Evolutionary conservation across 306 rosid species (phyloP), one percentile per base, ranked within the genome.

Genomic region (Vigna mungo): DNA sequence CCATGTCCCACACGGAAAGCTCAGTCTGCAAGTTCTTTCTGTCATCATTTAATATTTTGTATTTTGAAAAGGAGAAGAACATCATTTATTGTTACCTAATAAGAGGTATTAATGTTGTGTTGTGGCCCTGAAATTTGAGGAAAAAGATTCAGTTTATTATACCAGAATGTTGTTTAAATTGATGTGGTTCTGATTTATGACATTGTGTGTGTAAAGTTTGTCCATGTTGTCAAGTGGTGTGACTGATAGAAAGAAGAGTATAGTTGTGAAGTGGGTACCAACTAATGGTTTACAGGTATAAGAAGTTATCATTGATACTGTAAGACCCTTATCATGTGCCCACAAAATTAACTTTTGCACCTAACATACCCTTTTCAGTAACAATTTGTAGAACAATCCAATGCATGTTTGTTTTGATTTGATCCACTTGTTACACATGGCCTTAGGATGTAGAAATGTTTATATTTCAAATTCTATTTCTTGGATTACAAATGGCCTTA

Each of bases 1-100:
- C 23, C 39, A 61, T 49, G 52, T 69, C 64, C 78, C 85, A 82
- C 78, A 30, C 49, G 49, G 54, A 72, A 66, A 74, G 37, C 30
- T 30, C 25, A 61, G 34, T 1, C 43, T 10, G 23, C 14, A 27
- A 68, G 21, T 56, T 68, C 36, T 15, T 56, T 56, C 48, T 43
- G 48, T 43, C 60, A 16, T 23, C 36, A 55, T 12, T 64, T 76
- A 17, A 43, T 76, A 7, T 49, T 20, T 18, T 34, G 62, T 34
- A 3, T 51, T 9, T 16, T 51, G 16, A 49, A 20, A 34, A 43
- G 10, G 65, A 47, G n/a, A 75, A 47, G 6, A 20, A 18, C 71
- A 18, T 12, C 55, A 36, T 20, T 36, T 75, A 18, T 63, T 48
- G 56, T 36, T 62, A 13, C 39, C 47, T 30, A 17, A 66, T 41